A percentile compares a stretch with the other conserved stretches of the same genome.
phyloP scores from a whole-genome alignment of 2,329 filamentous ascomycete genomes.

The Trichoderma sp. region DNA sequence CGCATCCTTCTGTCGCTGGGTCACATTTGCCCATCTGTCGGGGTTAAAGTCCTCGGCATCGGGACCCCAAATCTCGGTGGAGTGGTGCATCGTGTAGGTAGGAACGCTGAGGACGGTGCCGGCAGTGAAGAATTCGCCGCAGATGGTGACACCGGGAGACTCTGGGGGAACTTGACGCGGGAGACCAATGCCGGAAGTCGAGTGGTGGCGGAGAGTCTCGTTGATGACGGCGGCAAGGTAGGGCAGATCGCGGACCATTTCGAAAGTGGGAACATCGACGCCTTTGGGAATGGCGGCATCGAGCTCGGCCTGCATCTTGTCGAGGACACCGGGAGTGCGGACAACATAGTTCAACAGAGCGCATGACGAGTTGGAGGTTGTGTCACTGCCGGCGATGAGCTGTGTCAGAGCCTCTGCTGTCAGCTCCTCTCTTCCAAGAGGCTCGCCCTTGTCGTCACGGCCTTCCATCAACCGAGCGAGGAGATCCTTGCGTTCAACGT shows the following conservation, averaged over 20 bases:
- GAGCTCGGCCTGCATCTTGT: conserved; percentile 73
- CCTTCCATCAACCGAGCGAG: conserved; percentile 84
- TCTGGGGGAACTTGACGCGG: conserved; percentile 70
- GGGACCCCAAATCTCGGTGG: conserved; percentile 68
- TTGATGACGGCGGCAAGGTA: conserved; percentile 77
- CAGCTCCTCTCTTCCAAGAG: conserved; percentile 74
- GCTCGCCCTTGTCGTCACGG: conserved; percentile 75
- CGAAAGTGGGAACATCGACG: conserved; percentile 67
- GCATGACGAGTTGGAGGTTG: conserved; percentile 78
- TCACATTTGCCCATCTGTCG: conserved; percentile 69
- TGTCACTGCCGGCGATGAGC: conserved; percentile 78
- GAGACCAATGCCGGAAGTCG: conserved; percentile 81
- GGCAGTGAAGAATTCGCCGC: conserved; percentile 68
- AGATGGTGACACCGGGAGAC: conserved; percentile 64
- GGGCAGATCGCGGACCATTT: conserved; percentile 71
- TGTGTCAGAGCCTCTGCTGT: conserved; percentile 89
- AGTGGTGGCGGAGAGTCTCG: conserved; percentile 85
- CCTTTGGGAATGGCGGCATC: conserved; percentile 66
- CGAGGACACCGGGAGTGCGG: conserved; percentile 67
- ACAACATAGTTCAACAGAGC: conserved; percentile 78
- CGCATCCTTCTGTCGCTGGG: conserved; percentile 67
- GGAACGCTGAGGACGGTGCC: conserved; percentile 79
- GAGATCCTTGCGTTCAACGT: conserved; percentile 72
- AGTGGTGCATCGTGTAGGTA: conserved; percentile 80
- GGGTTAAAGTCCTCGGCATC: conserved; percentile 73